Evolutionary conservation across 139 green algal species (phyloP), one percentile per base, ranked within the genome.

Genomic region (Haematococcus lacustris): DNA sequence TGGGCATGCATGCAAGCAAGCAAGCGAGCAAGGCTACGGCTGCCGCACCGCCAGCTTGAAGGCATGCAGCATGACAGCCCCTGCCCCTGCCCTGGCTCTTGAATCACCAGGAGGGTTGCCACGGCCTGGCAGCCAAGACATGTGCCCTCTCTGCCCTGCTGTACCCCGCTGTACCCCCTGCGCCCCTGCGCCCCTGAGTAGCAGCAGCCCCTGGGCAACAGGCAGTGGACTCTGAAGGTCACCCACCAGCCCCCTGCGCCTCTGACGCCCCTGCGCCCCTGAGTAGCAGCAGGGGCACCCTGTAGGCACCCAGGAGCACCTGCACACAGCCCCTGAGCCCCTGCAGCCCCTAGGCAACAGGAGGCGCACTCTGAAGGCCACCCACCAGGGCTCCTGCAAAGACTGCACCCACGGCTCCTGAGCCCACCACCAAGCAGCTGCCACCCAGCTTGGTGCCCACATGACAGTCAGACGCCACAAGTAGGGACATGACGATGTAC

Each of bases 351-450:
- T 28, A 68, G 5, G 7, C 33, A 47, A 40, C 5, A n/a, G n/a
- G n/a, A n/a, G 33, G 26, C 62, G 28, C 5, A 40, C 62, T 47
- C 5, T 6, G 7, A 40, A 68, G 32, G n/a, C 33, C 25, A 57
- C 23, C 23, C 64, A 57, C 37, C 64, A 51, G 6, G 30, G 38
- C 64, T 5, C 37, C 64, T 51, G 25, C 64, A 26, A 30, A 30
- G 5, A 70, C 37, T 35, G n/a, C 40, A 5, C 71, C 71, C 33
- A 28, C 38, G 59, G 17, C 3, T 5, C 63, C 60, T 25, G 60
- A 43, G 71, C 60, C 71, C 30, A 59, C 66, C 60, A 76, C 60
- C 71, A 76, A 51, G 71, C 59, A 66, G 60, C 32, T 62, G 40
- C 71, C 71, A 60, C 70, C 60, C 30, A 76, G 39, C 38, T 43